Evolutionary conservation across 2,329 filamentous ascomycete species (phyloP), one percentile per base, ranked within the genome.

Genomic region (Aspergillus texensis): DNA sequence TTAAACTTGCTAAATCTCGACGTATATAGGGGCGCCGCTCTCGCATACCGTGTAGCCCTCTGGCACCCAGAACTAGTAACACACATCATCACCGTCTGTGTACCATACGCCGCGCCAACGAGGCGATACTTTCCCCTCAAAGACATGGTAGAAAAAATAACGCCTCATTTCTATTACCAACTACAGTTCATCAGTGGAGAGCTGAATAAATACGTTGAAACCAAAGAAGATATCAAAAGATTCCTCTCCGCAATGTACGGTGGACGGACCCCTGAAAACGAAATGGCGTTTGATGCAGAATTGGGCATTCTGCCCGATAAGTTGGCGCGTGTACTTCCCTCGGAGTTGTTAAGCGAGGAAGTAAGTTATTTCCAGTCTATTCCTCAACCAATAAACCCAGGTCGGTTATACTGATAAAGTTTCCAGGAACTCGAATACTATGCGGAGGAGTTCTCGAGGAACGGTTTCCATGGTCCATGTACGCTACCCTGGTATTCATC

Each of bases 81-180:
- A 45, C 89, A 89, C 70, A 82, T 97, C 65, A 94, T 97, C 81
- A 87, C 86, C 68, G 82, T 97, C 65, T 95, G 92, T 80, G 94
- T 92, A 32, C 91, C 94, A 0, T 96, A 89, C 76, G 72, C 72
- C 4, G 77, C 86, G 3, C 90, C 91, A 0, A 69, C 71, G 63
- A 81, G 75, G 60, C 77, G 74, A 26, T 91, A 81, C 72, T 66
- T 85, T 19, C 80, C 88, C 1, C 80, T 90, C 2, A 85, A 90
- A 71, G 78, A 85, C n/a, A 66, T 91, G 32, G 86, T 91, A 52
- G 81, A 81, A 68, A 72, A 82, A 60, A 72, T 75, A 24, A 70
- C 91, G 46, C 88, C 89, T 50, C 90, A 91, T 72, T 94, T 96
- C 74, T 84, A 80, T 16, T 99, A 99, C 78, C 94, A 97, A 82